Percentiles rank a stretch among this genome's conserved stretches.
Conservation (phyloP, 257 asterid genomes). For the Solanum gracilifrons region DNA sequence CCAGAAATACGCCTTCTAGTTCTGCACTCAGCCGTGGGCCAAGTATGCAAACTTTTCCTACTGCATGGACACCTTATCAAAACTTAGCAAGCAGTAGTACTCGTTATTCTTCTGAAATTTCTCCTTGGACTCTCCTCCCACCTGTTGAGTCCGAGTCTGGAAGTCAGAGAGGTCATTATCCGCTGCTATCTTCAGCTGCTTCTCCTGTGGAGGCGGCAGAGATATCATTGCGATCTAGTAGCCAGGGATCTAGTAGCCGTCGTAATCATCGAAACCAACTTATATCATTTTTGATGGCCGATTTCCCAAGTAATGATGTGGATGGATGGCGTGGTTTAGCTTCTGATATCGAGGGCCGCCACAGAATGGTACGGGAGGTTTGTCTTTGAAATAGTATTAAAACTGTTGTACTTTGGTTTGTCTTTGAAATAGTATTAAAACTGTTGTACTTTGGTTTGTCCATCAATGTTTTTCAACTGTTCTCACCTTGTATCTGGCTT, state of each 20-base stretch:
- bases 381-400: background rate
- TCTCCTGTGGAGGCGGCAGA: constrained; percentile 18
- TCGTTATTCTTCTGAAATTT: constrained; percentile 32
- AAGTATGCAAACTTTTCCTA: constrained; percentile 22
- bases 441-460: background rate
- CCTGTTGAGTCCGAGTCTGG: constrained; percentile 43
- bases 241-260: constrained; percentile 14
- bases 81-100: constrained; percentile 29
- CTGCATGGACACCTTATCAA: constrained; percentile 48
- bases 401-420: background rate
- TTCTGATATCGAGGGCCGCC: constrained; percentile 56
- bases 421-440: background rate
- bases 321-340: constrained; percentile 53
- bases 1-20: constrained; percentile 33
- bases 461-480: background rate
- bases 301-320: constrained; percentile 31
- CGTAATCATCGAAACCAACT: constrained; percentile 28
- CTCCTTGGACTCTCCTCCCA: constrained; percentile 38
- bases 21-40: constrained; percentile 30
- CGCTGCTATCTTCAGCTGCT: constrained; percentile 35
- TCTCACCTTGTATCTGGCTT: background rate
- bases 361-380: constrained; percentile 47
- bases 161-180: constrained; percentile 37
- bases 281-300: constrained; percentile 34
- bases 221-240: constrained; percentile 1